Evolutionary conservation across 1,139 yeast genomes (phyloP).

Genomic region (Kurtzmaniella quercitrusa): DNA sequence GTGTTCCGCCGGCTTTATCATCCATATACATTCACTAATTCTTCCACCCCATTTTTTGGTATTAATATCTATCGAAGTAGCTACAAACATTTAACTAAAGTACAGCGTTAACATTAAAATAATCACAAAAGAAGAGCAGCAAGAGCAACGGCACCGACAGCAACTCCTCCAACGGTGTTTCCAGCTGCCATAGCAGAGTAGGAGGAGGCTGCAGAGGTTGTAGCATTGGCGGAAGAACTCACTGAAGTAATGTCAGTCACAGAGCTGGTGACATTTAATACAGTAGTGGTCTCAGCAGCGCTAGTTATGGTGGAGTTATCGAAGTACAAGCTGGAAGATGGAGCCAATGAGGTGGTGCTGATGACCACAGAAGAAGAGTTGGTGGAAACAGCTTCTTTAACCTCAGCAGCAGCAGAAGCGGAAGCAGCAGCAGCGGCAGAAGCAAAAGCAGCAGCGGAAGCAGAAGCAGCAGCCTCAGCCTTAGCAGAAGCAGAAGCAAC

Average conservation of each 20-base stretch:
- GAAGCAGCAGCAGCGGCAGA: slow-evolving; percentile 14
- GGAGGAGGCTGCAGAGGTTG: slow-evolving; percentile 23
- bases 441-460: slow-evolving; percentile 12
- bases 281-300: slow-evolving; percentile 8
- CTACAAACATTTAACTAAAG: not conserved
- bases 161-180: slow-evolving; percentile 11
- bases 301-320: not conserved
- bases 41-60: too few species aligned
- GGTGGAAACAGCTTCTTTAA: slow-evolving; percentile 12
- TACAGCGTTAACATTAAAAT: not conserved
- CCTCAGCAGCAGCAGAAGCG: slow-evolving; percentile 11
- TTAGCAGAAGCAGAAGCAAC: slow-evolving; percentile 12
- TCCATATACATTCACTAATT: too few species aligned
- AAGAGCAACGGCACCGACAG: slow-evolving; percentile 9
- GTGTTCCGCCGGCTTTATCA: too few species aligned
- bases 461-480: slow-evolving; percentile 15
- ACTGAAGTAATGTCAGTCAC: slow-evolving; percentile 8
- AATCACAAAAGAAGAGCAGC: slow-evolving; percentile 10
- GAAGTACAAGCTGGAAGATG: not conserved
- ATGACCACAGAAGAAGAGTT: slow-evolving; percentile 13
- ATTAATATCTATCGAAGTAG: not conserved
- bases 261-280: slow-evolving; percentile 10
- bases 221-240: slow-evolving; percentile 17
- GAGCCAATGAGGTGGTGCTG: slow-evolving; percentile 15
- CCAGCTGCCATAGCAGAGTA: slow-evolving; percentile 10